These are phyloP conservation scores for Aspergillus sp. DNA, from an alignment of 2,329 filamentous ascomycete genomes.

Conservation along the genomic window DNA sequence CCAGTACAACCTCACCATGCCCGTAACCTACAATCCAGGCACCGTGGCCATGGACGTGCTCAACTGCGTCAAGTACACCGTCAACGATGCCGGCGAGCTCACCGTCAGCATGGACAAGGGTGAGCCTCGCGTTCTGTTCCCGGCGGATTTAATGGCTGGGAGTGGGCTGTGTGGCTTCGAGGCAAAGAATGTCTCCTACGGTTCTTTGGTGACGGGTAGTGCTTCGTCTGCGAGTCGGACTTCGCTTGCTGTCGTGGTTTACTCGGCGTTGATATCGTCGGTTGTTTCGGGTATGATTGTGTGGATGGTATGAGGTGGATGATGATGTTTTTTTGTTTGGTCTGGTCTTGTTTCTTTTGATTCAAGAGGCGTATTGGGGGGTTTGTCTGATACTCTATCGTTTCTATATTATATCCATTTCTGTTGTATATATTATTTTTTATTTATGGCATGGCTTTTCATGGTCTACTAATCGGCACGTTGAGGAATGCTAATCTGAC, in stretches of 20 bases:
- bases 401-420: no score
- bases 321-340: no score
- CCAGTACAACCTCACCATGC: slow-evolving; percentile 26
- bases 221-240: not conserved
- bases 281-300: not conserved
- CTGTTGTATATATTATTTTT: no score
- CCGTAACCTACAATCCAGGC: slow-evolving; percentile 19
- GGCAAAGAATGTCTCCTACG: slow-evolving; percentile 2
- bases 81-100: slow-evolving; percentile 19
- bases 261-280: not conserved
- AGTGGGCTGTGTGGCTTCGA: slow-evolving; percentile 25
- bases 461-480: no score
- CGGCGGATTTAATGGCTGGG: slow-evolving; percentile 20
- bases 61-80: slow-evolving; percentile 21
- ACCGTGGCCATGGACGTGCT: slow-evolving; percentile 23
- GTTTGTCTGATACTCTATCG: no score
- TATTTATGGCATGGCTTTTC: no score
- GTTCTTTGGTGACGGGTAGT: not conserved
- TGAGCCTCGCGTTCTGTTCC: slow-evolving; percentile 27
- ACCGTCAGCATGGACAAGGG: slow-evolving; percentile 24
- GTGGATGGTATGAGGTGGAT: no score
- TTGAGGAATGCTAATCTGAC: no score
- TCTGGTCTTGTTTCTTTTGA: no score
- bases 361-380: no score
- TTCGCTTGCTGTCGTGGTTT: not conserved